Base-by-base conservation (phyloP, 169 alveolate species). In the Eimeria zaria region DNA sequence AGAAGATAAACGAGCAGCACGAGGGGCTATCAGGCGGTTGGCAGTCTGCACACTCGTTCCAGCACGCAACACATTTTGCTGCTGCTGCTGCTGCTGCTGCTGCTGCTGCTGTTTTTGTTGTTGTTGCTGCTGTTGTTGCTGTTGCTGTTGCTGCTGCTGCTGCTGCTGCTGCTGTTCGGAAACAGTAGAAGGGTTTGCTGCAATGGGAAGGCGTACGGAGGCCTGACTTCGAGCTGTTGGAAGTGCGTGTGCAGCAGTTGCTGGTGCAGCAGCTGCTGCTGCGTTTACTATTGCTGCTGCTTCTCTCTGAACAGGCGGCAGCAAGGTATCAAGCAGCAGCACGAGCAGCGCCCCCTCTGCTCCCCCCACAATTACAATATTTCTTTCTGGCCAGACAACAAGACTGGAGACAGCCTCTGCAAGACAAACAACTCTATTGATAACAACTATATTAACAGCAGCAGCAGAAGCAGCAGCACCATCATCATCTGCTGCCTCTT, bases 261-360 rank as follows among this genome's bases (percentile, higher is more conserved):
- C 33, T 7, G 67, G 36, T 24, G 67, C 39, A 12, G 44, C 36
- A 8, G 8, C 30, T 2, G 44, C 33, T 7, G 67, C 30, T 7
- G 46, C 39, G 7, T 12, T 30, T n/a, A 74, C 53, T 7, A 74
- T 6, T 58, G 80, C 92, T 58, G 60, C 81, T 36, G 92, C 62
- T 58, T 12, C 30, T 24, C 48, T 30, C 24, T 55, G 64, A 0
- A 12, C 8, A 11, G 1, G 5, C 5, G 92, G 80, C 60, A 60
- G 73, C 62, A 85, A n/a, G 24, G 64, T 81, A 55, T 85, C 92
- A 7, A 85, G 92, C 80, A 85, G 80, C 81, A 85, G 81, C 92
- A 85, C 48, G 58, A 85, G 92, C 92, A 85, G 64, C 64, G 92
- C 92, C 80, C 92, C 92, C 62, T 85, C 92, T 39, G 39, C 92